Percentiles rank a stretch among this genome's conserved stretches.
Conservation (phyloP, 75 land plant genomes). For the Picea glauca region DNA sequence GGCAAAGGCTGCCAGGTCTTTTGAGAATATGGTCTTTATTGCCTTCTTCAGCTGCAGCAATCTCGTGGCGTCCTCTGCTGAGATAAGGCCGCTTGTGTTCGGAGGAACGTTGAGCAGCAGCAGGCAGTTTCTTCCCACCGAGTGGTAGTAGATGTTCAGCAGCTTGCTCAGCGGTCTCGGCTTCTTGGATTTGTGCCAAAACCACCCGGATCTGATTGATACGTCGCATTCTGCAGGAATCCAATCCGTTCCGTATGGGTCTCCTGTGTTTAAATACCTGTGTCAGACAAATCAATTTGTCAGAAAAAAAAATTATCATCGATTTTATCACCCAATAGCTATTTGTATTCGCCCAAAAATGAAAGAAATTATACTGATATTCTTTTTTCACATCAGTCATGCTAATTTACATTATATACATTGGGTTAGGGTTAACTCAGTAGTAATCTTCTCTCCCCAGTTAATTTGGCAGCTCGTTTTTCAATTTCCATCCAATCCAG, state of each 20-base stretch:
- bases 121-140: slow-evolving; percentile 90
- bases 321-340: too few species aligned
- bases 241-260: slow-evolving; percentile 77
- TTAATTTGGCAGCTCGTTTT: too few species aligned
- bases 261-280: slow-evolving; percentile 81
- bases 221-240: slow-evolving; percentile 95
- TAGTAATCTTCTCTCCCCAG: too few species aligned
- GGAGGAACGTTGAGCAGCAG: slow-evolving; percentile 89
- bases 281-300: not conserved
- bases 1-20: slow-evolving; percentile 43
- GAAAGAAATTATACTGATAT: not conserved
- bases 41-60: slow-evolving; percentile 53
- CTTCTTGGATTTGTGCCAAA: slow-evolving; percentile 76
- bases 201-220: slow-evolving; percentile 88
- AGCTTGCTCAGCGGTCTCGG: slow-evolving; percentile 59
- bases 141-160: slow-evolving; percentile 77
- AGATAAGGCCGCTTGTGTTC: slow-evolving; percentile 70
- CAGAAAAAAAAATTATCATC: not conserved
- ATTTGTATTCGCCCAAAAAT: too few species aligned
- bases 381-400: not conserved
- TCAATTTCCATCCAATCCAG: too few species aligned
- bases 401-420: not conserved
- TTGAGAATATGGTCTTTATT: slow-evolving; percentile 56
- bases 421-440: not conserved
- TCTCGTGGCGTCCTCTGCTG: slow-evolving; percentile 42